These are phyloP conservation scores for Endoconidiophora polonica DNA, from an alignment of 2,329 filamentous ascomycete species.

Conservation along the genomic window DNA sequence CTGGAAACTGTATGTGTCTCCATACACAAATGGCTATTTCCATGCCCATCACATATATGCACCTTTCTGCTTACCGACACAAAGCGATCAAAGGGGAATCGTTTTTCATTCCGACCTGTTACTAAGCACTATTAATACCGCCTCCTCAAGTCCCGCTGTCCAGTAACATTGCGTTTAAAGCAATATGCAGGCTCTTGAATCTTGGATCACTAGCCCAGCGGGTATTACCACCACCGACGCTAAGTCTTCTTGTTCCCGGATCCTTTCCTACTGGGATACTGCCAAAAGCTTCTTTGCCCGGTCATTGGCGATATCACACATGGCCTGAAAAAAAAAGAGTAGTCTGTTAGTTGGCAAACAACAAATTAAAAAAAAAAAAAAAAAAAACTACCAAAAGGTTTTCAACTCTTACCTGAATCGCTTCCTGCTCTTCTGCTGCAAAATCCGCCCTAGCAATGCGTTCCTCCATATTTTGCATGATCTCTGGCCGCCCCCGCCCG, in stretches of 20 bases:
- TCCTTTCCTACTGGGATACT: not conserved
- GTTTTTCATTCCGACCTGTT: too few species aligned
- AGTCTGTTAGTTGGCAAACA: constrained; percentile 13
- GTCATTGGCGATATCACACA: constrained; percentile 81
- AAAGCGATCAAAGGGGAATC: too few species aligned
- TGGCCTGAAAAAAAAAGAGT: constrained; percentile 40
- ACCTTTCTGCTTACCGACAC: too few species aligned
- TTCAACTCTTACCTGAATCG: constrained; percentile 46
- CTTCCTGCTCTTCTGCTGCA: constrained; percentile 51
- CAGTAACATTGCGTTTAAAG: too few species aligned
- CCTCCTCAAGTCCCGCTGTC: too few species aligned
- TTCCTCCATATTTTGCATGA: constrained; percentile 67
- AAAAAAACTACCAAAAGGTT: not conserved
- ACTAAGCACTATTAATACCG: too few species aligned
- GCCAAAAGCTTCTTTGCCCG: constrained; percentile 46
- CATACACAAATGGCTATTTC: too few species aligned
- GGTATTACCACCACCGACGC: too few species aligned
- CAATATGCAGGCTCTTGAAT: not conserved
- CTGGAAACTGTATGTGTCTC: too few species aligned
- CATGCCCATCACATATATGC: too few species aligned
- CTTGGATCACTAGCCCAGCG: not conserved
- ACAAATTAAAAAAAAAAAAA: constrained; percentile 1
- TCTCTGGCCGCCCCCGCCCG: constrained; percentile 51
- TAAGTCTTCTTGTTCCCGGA: not conserved
- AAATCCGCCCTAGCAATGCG: constrained; percentile 56